Evolutionary conservation across 352 stramenopile genomes (phyloP), one percentile per base, ranked within the genome.

Genomic region (Pythium phragmiticola): DNA sequence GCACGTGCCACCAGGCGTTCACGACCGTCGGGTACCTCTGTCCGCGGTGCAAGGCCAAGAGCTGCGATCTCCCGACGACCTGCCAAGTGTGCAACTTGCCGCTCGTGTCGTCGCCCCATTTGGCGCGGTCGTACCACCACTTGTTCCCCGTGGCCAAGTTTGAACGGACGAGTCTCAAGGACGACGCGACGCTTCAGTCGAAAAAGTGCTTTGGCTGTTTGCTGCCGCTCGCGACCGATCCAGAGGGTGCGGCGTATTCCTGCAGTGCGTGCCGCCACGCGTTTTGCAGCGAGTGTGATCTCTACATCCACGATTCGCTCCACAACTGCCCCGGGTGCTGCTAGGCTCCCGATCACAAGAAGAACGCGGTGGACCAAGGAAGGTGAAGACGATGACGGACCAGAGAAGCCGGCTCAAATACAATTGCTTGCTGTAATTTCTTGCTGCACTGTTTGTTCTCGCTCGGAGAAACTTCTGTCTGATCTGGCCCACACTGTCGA

Each of bases 291-390:
- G 93, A 98, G 75, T 99, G 97, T 66, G 97, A 99, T 80, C 81
- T 97, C 34, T 99, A 98, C 79, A 91, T 99, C 66, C 96, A 99
- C 75, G 96, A 99, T 72, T 98, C 92, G 54, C 79, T 99, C 60
- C 97, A 99, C 79, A 99, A 99, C 69, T 99, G 97, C 74, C 97
- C 97, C 33, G 95, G 96, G 16, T 99, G 97, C 69, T 80, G 80
- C 48, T 93, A 52, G 21, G 34, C 37, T 16, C 37, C 2, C 14
- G 3, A 42, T 12, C 9, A 16, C 11, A 9, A 42, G 37, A 42
- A 42, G 37, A 42, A 42, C 37, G 26, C 26, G 26, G 26, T 30
- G 26, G 26, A 5, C 4, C 26, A 30, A 5, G 26, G 26, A 30
- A 30, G 26, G 26, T 5, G 26, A 30, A 30, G 26, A 30, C 26